These are phyloP conservation scores for Tolypocladium tundrense DNA, from an alignment of 2,329 filamentous ascomycete genomes.

Conservation along the genomic window DNA sequence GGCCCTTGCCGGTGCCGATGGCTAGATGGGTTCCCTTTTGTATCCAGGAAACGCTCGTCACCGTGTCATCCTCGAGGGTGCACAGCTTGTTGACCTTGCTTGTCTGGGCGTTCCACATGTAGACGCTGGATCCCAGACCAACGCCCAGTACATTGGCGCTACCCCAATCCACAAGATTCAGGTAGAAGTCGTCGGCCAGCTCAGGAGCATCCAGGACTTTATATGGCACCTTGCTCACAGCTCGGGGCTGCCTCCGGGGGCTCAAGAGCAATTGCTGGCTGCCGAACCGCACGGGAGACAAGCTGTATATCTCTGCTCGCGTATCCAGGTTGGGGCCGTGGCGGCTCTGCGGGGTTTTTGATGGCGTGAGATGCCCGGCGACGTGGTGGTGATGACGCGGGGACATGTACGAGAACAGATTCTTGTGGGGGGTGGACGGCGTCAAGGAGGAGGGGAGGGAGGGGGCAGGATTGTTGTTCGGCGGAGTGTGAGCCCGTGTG, in stretches of 20 bases:
- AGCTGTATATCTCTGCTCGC: slow-evolving; percentile 84
- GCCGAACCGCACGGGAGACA: slow-evolving; percentile 86
- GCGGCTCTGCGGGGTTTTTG: slow-evolving; percentile 78
- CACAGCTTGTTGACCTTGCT: slow-evolving; percentile 91
- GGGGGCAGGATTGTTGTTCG: slow-evolving; percentile 49
- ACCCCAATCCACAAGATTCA: slow-evolving; percentile 97
- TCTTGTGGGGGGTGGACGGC: slow-evolving; percentile 93
- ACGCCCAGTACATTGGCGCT: slow-evolving; percentile 91
- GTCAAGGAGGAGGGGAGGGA: slow-evolving; percentile 67
- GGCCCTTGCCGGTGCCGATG: slow-evolving; percentile 86
- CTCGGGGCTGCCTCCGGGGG: slow-evolving; percentile 76
- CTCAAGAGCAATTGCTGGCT: slow-evolving; percentile 91
- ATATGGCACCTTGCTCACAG: slow-evolving; percentile 92
- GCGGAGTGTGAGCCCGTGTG: slow-evolving; percentile 71
- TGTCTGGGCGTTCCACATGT: slow-evolving; percentile 94
- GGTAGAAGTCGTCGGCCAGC: slow-evolving; percentile 91
- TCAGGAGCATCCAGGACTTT: slow-evolving; percentile 97
- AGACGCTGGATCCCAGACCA: slow-evolving; percentile 84
- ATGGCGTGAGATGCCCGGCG: slow-evolving; percentile 77
- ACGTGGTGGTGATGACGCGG: slow-evolving; percentile 58
- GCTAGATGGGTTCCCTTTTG: slow-evolving; percentile 93
- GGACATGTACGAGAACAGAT: slow-evolving; percentile 86
- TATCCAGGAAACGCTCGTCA: slow-evolving; percentile 97
- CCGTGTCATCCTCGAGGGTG: slow-evolving; percentile 82
- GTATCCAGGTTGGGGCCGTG: slow-evolving; percentile 84